Evolutionary conservation across 2,329 filamentous ascomycete genomes (phyloP).

Genomic region (Phoma sp.): DNA sequence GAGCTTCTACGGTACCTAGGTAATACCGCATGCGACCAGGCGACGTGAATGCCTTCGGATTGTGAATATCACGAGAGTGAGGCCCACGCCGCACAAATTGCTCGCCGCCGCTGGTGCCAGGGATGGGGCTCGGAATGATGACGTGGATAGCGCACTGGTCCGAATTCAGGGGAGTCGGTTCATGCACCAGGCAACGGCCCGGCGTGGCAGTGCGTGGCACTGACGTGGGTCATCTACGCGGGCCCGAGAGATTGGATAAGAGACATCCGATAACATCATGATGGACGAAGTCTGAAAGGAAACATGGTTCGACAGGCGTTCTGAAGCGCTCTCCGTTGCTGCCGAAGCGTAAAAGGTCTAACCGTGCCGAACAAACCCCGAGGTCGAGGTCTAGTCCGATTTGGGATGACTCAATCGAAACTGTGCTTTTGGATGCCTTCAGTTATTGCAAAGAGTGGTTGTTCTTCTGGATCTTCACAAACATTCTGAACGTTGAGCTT

Average conservation of each 20-base stretch:
- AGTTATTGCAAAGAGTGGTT: too few relatives aligned
- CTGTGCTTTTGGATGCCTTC: neutral
- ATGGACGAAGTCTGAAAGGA: neutral
- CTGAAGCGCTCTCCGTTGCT: too few relatives aligned
- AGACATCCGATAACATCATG: neutral
- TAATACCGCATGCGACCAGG: neutral
- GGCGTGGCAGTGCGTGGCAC: slow-evolving; percentile 16
- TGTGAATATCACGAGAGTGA: neutral
- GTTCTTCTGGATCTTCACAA: too few relatives aligned
- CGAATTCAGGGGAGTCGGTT: slow-evolving; percentile 28
- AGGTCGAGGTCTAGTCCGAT: slow-evolving; percentile 1
- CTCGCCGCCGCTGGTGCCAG: slow-evolving; percentile 11
- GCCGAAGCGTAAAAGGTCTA: too few relatives aligned
- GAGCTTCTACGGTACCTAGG: neutral
- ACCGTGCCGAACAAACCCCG: neutral
- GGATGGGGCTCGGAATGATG: slow-evolving; percentile 22
- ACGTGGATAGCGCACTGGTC: slow-evolving; percentile 28
- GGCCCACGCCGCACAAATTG: slow-evolving; percentile 8
- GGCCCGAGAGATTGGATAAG: neutral
- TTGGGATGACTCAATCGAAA: neutral
- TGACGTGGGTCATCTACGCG: slow-evolving; percentile 13
- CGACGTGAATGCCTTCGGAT: neutral
- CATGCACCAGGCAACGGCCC: slow-evolving; percentile 17
- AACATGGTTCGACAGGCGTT: neutral
- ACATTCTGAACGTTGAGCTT: too few relatives aligned